Evolutionary conservation across 2,329 filamentous ascomycete genomes (phyloP), one percentile per base, ranked within the genome.

Genomic region (Fusarium sp.): DNA sequence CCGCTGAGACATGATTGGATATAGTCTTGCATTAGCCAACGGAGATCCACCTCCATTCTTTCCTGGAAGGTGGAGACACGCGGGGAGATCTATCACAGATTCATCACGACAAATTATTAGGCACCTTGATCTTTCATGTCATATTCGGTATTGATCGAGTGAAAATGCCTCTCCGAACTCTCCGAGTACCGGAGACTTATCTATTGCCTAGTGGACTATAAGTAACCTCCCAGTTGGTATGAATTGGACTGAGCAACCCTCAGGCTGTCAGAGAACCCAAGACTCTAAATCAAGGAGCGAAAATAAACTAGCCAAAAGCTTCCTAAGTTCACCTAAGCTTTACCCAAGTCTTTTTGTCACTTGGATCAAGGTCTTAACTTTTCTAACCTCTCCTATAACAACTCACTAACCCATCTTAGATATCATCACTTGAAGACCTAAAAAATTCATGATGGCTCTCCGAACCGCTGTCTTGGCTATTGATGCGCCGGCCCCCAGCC

Each of bases 11-110:
- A 12, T 60, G 40, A 57, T 45, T 44, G 35, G 50, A 1, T 6
- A 14, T 5, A 17, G 6, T 2, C 10, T 4, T 60, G 26, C 32
- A 30, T n/a, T 57, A 60, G 32, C 17, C 15, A 15, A 41, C 50
- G 48, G 38, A 30, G 40, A 45, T 33, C 35, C 35, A 60, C 57
- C 49, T 60, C 38, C 50, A 56, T 56, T 60, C n/a, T 15, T 6
- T 12, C 23, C 12, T 18, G 18, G 18, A 14, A 3, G 6, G 44
- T 32, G 54, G 44, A 52, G 48, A 30, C 44, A 49, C 38, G 44
- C n/a, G 23, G 33, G 26, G 44, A 58, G 35, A 7, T 15, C 26
- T 26, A 30, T 33, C 27, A n/a, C 20, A 5, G 6, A 52, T n/a
- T 26, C 17, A 38, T 52, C 48, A 4, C 14, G 17, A 2, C 12